Conservation (phyloP, 208 protist species). For the Trypanosoma grayi region DNA sequence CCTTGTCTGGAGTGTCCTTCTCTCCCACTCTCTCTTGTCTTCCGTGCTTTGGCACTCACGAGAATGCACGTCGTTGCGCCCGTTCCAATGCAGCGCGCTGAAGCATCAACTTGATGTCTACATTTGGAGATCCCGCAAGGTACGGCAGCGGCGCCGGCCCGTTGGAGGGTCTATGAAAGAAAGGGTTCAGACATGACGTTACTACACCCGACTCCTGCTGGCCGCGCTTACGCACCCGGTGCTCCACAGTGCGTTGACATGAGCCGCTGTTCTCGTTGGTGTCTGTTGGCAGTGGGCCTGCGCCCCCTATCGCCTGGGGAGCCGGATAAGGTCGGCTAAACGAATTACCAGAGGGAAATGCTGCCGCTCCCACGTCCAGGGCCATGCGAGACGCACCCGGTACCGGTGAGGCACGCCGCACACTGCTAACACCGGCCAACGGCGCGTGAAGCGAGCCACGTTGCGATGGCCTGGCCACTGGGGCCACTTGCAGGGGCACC, state of each 20-base stretch:
- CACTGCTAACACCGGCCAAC: neutral
- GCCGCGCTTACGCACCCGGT: constrained; percentile 17
- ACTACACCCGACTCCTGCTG: constrained; percentile 21
- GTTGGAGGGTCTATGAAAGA: constrained; percentile 30
- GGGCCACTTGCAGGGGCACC: neutral
- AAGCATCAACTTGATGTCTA: constrained; percentile 79
- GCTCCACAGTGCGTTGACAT: neutral
- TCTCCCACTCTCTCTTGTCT: neutral
- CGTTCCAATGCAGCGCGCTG: constrained; percentile 72
- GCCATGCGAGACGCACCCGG: neutral
- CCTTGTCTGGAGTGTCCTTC: too few species aligned
- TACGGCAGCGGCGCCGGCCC: constrained; percentile 22
- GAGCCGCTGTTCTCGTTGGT: neutral
- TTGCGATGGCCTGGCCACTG: neutral
- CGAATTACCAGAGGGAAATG: constrained; percentile 1
- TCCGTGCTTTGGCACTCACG: neutral
- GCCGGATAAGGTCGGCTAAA: neutral
- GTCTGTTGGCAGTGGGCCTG: neutral
- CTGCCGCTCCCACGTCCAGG: neutral
- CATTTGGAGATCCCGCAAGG: constrained; percentile 10
- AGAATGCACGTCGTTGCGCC: constrained; percentile 38
- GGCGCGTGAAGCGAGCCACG: neutral
- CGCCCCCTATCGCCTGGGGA: constrained; percentile 1
- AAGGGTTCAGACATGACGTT: constrained; percentile 37
- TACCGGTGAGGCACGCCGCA: neutral